These are phyloP conservation scores for Alliaria petiolata DNA, from an alignment of 345 rosid genomes.

Conservation along the genomic window DNA sequence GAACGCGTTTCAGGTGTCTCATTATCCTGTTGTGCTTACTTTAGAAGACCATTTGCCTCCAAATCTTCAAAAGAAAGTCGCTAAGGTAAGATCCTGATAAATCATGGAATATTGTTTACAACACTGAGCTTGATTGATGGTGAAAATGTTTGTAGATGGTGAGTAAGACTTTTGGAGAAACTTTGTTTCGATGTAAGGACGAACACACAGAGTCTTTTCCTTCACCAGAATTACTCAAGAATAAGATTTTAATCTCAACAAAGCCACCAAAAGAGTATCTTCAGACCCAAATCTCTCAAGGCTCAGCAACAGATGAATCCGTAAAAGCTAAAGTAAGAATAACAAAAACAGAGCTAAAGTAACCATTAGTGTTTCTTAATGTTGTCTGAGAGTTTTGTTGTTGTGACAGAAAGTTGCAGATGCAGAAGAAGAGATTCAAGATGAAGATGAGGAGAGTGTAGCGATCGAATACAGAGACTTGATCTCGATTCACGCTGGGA, in stretches of 20 bases:
- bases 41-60: conserved; percentile 74
- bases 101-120: neutral
- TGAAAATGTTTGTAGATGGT: conserved; percentile 48
- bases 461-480: conserved; percentile 47
- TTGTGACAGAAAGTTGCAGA: conserved; percentile 35
- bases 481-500: conserved; percentile 75
- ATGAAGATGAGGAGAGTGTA: conserved; percentile 41
- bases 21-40: conserved; percentile 80
- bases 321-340: conserved; percentile 17
- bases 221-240: conserved; percentile 64
- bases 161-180: conserved; percentile 39
- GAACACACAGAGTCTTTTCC: conserved; percentile 47
- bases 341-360: neutral
- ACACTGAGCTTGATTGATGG: neutral
- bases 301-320: conserved; percentile 23
- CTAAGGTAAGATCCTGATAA: conserved; percentile 39
- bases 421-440: conserved; percentile 31
- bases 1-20: conserved; percentile 56
- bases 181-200: conserved; percentile 38
- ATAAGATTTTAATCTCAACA: conserved; percentile 66
- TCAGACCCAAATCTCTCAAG: conserved; percentile 27
- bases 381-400: neutral
- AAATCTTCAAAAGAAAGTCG: conserved; percentile 62
- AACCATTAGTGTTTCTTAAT: neutral
- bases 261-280: conserved; percentile 81